Conservation (phyloP, 2,329 filamentous ascomycete species). For the Verruconis gallopava region DNA sequence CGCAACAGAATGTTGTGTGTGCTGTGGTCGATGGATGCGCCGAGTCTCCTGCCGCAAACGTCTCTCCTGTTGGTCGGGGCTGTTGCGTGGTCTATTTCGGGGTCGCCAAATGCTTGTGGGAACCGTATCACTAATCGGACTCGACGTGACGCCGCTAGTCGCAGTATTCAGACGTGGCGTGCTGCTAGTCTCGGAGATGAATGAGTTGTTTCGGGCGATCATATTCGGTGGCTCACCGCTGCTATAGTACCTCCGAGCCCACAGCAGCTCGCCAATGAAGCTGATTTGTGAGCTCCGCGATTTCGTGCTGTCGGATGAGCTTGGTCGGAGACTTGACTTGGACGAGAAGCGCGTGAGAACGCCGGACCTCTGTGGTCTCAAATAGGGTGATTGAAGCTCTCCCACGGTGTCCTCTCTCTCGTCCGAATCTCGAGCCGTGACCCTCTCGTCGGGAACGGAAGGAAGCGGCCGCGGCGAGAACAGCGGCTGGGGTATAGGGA, state of each 20-base stretch:
- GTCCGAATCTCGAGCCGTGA: slow-evolving; percentile 19
- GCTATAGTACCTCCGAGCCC: slow-evolving; percentile 10
- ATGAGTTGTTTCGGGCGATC: background rate
- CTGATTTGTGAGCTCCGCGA: slow-evolving; percentile 12
- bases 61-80: background rate
- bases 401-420: slow-evolving; percentile 27
- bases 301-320: slow-evolving; percentile 23
- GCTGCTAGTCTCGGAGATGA: background rate
- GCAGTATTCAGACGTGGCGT: slow-evolving; percentile 13
- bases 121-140: slow-evolving; percentile 25
- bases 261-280: slow-evolving; percentile 8
- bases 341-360: slow-evolving; percentile 18
- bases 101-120: slow-evolving; percentile 25
- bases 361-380: slow-evolving; percentile 26
- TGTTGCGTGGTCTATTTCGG: slow-evolving; percentile 23
- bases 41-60: background rate
- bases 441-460: slow-evolving; percentile 12
- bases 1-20: slow-evolving; percentile 2
- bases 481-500: slow-evolving; percentile 22
- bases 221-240: slow-evolving; percentile 6
- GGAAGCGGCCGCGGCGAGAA: slow-evolving; percentile 18
- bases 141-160: slow-evolving; percentile 23
- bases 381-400: slow-evolving; percentile 22
- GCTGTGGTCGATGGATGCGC: background rate
- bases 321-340: slow-evolving; percentile 20